Conservation (phyloP, 768 basidiomycete genomes). For the Russula sp. region DNA sequence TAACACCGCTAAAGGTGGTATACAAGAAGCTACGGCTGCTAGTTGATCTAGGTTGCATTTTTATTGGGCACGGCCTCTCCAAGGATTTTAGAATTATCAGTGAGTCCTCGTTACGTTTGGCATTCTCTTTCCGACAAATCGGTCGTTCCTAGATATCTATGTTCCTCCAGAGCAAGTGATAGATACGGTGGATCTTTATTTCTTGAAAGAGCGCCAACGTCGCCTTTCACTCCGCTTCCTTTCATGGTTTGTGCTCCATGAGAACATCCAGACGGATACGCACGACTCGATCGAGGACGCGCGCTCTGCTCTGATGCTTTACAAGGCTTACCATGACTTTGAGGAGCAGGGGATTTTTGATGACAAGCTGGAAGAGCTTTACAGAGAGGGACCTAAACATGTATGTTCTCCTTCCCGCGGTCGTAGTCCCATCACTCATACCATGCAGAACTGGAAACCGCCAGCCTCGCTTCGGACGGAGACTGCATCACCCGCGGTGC, state of each 20-base stretch:
- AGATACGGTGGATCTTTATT: conserved; percentile 97
- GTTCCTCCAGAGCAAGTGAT: conserved; percentile 94
- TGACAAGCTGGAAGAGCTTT: conserved; percentile 78
- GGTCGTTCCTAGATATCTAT: conserved; percentile 63
- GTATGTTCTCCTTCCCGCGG: conserved; percentile 36
- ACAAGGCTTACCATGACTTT: conserved; percentile 71
- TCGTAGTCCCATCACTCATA: not conserved
- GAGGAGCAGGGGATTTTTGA: conserved; percentile 76
- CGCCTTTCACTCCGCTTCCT: conserved; percentile 89
- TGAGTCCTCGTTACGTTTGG: conserved; percentile 33
- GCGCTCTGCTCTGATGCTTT: conserved; percentile 74
- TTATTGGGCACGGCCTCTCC: conserved; percentile 93
- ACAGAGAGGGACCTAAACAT: conserved; percentile 67
- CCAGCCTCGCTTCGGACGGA: conserved; percentile 27
- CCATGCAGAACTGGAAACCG: conserved; percentile 50
- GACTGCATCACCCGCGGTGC: not conserved
- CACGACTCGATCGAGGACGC: conserved; percentile 99
- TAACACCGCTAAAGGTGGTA: conserved; percentile 94
- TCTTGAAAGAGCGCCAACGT: conserved; percentile 69
- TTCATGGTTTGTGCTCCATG: conserved; percentile 86
- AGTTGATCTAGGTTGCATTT: conserved; percentile 92
- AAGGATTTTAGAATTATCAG: conserved; percentile 99
- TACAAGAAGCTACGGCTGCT: conserved; percentile 94
- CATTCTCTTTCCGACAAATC: not conserved
- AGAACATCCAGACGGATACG: conserved; percentile 87